Base-by-base conservation (phyloP, 345 rosid genomes). In the Brassica incana region DNA sequence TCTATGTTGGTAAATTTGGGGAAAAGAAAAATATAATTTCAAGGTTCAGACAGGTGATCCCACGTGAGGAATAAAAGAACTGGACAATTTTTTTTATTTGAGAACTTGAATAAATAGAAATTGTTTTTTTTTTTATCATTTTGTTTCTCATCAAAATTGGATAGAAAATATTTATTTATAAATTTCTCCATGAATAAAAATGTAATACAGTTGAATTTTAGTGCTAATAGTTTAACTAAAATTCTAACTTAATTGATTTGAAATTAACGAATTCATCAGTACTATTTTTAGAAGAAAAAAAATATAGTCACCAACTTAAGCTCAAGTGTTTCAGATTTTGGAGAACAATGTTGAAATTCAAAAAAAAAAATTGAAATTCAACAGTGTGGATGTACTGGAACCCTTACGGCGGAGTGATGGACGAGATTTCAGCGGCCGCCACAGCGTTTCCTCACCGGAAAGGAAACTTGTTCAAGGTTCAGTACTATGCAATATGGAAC, bases 341-440 rank as follows among this genome's bases (percentile, higher is more conserved):
- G 84, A 65, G 72, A 38, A 79, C 75, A 59, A 48, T 84, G 50
- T 45, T 87, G 2, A 71, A 79, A 11, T 78, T 76, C 4, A 84
- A 72, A n/a, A n/a, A n/a, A n/a, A n/a, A n/a, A n/a, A n/a, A n/a
- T 45, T 87, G 2, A 71, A 79, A 11, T 78, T 76, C 4, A 84
- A 72, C 25, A 36, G 11, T 25, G 27, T 67, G 65, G 0, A 72
- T 86, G 87, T 66, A 68, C 1, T 80, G 77, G 83, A 87, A 80
- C 78, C 89, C 89, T 7, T 89, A 82, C 6, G 90, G 90, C 1
- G 90, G 90, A 11, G 73, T 64, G 73, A 87, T 89, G 92, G 45
- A 79, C 23, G 10, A 62, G 48, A 86, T 87, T 60, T 33, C 80
- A 0, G 80, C 75, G 2, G 76, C 73, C 1, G 83, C 38, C 2